phyloP scores from a whole-genome alignment of 306 rosid species.

The Trichosanthes cucumerina region DNA sequence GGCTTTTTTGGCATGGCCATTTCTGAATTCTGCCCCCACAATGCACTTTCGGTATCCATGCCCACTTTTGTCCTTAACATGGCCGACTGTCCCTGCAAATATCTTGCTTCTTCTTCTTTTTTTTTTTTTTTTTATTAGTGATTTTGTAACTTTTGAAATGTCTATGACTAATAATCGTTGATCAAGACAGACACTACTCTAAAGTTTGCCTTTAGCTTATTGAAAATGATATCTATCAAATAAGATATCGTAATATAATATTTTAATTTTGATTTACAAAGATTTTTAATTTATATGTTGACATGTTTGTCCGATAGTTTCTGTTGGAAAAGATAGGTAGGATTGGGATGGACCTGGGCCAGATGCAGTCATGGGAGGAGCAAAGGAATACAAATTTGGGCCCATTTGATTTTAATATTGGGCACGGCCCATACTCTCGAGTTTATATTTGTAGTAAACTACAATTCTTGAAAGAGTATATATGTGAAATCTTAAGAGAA shows the following conservation, averaged over 20 bases:
- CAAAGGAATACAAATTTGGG: background rate
- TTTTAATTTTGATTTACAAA: background rate
- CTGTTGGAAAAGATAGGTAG: background rate
- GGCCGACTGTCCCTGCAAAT: background rate
- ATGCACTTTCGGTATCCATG: background rate
- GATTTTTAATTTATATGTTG: background rate
- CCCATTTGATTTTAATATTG: background rate
- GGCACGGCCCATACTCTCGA: background rate
- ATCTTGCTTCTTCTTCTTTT: background rate
- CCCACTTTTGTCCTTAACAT: background rate
- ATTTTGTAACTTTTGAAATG: background rate
- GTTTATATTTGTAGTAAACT: background rate
- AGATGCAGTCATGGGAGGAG: background rate
- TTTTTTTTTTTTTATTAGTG: background rate
- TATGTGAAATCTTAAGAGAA: background rate
- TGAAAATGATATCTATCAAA: background rate
- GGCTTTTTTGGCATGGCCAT: background rate
- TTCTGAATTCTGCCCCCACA: background rate
- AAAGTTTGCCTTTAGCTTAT: background rate
- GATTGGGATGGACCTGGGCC: background rate
- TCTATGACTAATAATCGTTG: background rate
- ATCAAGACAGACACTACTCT: background rate
- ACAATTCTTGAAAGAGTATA: background rate
- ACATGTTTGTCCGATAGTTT: background rate
- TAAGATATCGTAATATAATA: background rate